A percentile compares a stretch with the other conserved stretches of the same genome.
Evolutionary conservation across 306 rosid genomes (phyloP).

Genomic region (Prunus mira): DNA sequence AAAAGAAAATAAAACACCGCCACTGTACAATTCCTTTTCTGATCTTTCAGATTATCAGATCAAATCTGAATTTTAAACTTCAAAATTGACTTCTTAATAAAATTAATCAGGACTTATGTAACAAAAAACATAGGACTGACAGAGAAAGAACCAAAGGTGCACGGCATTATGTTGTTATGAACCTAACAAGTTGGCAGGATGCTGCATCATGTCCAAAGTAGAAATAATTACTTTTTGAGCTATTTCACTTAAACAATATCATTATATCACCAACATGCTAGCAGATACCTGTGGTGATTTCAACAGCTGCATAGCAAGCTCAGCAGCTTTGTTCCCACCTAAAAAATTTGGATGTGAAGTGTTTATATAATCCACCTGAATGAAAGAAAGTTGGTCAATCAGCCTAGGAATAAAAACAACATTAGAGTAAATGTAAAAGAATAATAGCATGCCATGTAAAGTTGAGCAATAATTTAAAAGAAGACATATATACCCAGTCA

Average conservation of each 20-base stretch:
- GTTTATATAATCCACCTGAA: constrained; percentile 46
- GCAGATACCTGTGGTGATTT: constrained; percentile 31
- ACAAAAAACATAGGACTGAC: background rate
- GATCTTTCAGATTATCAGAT: background rate
- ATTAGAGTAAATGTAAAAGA: background rate
- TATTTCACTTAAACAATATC: background rate
- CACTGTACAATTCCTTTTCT: background rate
- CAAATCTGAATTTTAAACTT: background rate
- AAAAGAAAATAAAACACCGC: background rate
- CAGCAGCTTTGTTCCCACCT: constrained; percentile 45
- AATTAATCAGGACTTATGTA: background rate
- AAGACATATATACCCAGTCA: background rate
- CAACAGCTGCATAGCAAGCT: constrained; percentile 38
- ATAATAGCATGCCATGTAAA: background rate
- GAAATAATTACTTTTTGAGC: background rate
- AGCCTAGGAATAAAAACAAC: constrained; percentile 11
- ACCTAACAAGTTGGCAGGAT: background rate
- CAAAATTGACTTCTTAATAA: background rate
- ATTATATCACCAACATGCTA: constrained; percentile 7
- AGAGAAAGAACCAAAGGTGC: background rate
- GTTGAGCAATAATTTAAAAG: background rate
- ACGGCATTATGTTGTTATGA: background rate
- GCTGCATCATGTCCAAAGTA: background rate
- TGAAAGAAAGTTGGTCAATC: background rate
- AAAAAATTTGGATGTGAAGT: constrained; percentile 39